Percentiles rank a stretch among this genome's conserved stretches.
Evolutionary conservation across 768 basidiomycete species (phyloP).

Genomic region (Crepidotus variabilis): DNA sequence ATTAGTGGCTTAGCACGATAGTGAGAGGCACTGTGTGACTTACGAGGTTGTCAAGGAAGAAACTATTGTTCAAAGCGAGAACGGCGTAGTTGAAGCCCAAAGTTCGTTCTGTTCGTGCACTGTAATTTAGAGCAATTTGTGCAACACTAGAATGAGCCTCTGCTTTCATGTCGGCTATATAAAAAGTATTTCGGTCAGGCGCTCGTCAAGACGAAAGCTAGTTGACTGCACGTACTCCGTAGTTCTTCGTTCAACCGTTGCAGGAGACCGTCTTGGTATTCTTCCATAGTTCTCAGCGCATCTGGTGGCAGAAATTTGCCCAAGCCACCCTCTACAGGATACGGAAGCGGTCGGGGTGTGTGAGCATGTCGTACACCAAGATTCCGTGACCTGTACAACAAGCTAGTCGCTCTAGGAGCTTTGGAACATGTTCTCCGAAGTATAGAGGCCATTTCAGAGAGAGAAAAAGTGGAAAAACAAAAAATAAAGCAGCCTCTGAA

Average conservation of each 20-base stretch:
- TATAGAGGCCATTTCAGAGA: constrained; percentile 24
- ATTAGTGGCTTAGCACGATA: too few relatives aligned
- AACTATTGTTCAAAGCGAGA: constrained; percentile 90
- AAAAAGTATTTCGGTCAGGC: constrained; percentile 21
- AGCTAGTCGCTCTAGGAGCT: constrained; percentile 12
- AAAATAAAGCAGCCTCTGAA: not conserved
- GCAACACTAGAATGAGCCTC: constrained; percentile 55
- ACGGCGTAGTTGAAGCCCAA: constrained; percentile 90
- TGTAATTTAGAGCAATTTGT: constrained; percentile 70
- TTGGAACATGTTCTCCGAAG: constrained; percentile 25
- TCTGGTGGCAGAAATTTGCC: constrained; percentile 73
- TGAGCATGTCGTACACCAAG: constrained; percentile 41
- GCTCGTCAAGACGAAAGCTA: constrained; percentile 24
- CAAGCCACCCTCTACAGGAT: constrained; percentile 66
- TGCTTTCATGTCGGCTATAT: constrained; percentile 33
- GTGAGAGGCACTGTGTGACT: constrained; percentile 28
- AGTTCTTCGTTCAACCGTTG: constrained; percentile 74
- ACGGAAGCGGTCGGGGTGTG: constrained; percentile 52
- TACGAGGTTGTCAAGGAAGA: constrained; percentile 87
- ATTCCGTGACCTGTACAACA: constrained; percentile 15
- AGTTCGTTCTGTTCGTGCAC: constrained; percentile 51
- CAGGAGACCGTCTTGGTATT: constrained; percentile 85
- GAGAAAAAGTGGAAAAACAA: not conserved
- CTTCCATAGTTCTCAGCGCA: constrained; percentile 69
- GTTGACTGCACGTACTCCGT: constrained; percentile 44